Conservation (phyloP, 1,139 yeast species). For the Yamadazyma epiphylla region DNA sequence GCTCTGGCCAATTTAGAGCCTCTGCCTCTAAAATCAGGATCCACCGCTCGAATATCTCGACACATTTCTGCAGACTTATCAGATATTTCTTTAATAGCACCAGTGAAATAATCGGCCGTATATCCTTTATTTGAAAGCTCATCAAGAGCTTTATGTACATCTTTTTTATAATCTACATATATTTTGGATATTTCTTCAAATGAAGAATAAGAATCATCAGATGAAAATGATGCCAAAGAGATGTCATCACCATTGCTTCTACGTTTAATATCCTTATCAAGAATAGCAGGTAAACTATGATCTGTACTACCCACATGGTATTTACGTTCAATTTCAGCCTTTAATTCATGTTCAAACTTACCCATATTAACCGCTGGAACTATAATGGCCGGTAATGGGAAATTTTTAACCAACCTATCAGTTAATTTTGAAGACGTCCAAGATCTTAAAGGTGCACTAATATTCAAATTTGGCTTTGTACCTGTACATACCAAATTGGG, state of each 20-base stretch:
- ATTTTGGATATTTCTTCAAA: slow-evolving; percentile 36
- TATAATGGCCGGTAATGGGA: slow-evolving; percentile 65
- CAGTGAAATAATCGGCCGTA: slow-evolving; percentile 28
- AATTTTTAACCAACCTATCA: slow-evolving; percentile 59
- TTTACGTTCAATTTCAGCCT: slow-evolving; percentile 16
- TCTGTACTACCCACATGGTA: slow-evolving; percentile 4
- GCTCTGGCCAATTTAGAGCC: slow-evolving; percentile 46
- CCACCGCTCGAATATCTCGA: slow-evolving; percentile 30
- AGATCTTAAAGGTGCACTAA: slow-evolving; percentile 52
- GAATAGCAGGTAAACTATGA: slow-evolving; percentile 1
- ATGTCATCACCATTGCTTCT: slow-evolving; percentile 7
- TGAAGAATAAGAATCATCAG: slow-evolving; percentile 34
- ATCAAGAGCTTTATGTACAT: slow-evolving; percentile 17
- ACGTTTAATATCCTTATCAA: no score
- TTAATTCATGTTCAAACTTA: slow-evolving; percentile 42
- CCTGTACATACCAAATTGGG: slow-evolving; percentile 67
- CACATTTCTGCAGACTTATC: slow-evolving; percentile 38
- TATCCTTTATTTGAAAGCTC: slow-evolving; percentile 15
- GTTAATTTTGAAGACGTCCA: slow-evolving; percentile 62
- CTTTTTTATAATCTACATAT: slow-evolving; percentile 26
- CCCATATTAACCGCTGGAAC: slow-evolving; percentile 66
- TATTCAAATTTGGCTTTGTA: slow-evolving; percentile 45
- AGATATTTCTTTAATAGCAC: slow-evolving; percentile 29
- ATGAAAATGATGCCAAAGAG: slow-evolving; percentile 15
- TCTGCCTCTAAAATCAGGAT: slow-evolving; percentile 40